Evolutionary conservation across 2,329 filamentous ascomycete species (phyloP).

Genomic region (Cordyceps cateniannulata): DNA sequence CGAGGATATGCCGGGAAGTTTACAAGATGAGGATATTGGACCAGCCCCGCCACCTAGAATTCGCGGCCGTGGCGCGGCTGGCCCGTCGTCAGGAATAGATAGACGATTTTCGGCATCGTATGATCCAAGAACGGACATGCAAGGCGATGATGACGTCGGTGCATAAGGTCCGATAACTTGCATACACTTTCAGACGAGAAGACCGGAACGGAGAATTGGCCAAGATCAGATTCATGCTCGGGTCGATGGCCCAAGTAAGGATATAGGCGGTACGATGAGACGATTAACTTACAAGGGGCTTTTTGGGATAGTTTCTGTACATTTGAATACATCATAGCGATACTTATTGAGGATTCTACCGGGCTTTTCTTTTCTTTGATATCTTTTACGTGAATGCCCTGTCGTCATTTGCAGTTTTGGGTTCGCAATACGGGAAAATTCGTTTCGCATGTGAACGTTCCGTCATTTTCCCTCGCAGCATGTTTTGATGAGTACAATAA

Average conservation of each 20-base stretch:
- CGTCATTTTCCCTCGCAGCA: too few species aligned
- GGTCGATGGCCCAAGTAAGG: background rate
- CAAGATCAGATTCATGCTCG: too few species aligned
- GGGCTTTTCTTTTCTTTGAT: background rate
- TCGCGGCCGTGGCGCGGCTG: constrained; percentile 66
- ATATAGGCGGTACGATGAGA: background rate
- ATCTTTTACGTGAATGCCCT: too few species aligned
- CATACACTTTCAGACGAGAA: background rate
- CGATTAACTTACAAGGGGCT: background rate
- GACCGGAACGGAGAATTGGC: too few species aligned
- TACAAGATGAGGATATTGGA: constrained; percentile 69
- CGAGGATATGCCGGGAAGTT: constrained; percentile 50
- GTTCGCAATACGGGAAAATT: background rate
- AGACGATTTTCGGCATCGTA: constrained; percentile 67
- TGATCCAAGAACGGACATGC: constrained; percentile 50
- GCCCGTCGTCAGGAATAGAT: constrained; percentile 64
- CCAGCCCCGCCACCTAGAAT: constrained; percentile 53
- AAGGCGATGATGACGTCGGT: constrained; percentile 38
- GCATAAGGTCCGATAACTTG: background rate
- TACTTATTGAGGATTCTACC: background rate
- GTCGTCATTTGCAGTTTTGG: background rate
- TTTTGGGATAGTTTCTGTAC: background rate
- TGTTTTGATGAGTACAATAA: too few species aligned
- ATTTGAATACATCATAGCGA: background rate
- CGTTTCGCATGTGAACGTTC: too few species aligned